These are phyloP conservation scores for Noccaea bulbosa DNA, from an alignment of 345 rosid species.

Conservation along the genomic window DNA sequence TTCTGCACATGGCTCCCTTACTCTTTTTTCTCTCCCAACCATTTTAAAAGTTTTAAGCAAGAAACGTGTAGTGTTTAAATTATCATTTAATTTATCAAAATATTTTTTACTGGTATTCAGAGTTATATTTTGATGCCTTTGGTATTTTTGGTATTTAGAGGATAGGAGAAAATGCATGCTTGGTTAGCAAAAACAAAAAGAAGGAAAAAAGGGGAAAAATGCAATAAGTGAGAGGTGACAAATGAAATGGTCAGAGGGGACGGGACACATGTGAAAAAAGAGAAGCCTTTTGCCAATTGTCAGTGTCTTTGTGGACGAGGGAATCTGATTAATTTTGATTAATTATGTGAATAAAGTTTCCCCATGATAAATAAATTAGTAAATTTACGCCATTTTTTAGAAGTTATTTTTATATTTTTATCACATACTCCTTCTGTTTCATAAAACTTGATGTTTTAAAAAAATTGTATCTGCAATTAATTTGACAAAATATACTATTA, in stretches of 20 bases:
- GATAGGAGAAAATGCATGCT: background rate
- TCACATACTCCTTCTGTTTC: no score
- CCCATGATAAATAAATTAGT: no score
- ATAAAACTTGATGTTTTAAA: no score
- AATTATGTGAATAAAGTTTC: background rate
- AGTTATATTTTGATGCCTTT: background rate
- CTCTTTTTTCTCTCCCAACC: background rate
- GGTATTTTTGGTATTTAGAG: background rate
- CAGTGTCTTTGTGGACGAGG: conserved; percentile 40
- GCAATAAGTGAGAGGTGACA: conserved; percentile 34
- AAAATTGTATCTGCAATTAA: no score
- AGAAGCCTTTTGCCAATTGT: conserved; percentile 31
- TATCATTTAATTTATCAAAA: no score
- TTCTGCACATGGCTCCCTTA: background rate
- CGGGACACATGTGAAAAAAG: conserved; percentile 35
- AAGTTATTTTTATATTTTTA: no score
- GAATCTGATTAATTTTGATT: conserved; percentile 39
- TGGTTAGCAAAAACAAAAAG: no score
- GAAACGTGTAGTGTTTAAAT: background rate
- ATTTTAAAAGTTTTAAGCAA: background rate
- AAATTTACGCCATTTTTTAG: no score
- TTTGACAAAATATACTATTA: background rate
- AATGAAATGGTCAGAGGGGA: conserved; percentile 27
- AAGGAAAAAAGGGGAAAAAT: background rate
- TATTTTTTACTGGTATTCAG: background rate